Conservation (phyloP, 2,329 filamentous ascomycete genomes). For the Sporothrix schenckii region DNA sequence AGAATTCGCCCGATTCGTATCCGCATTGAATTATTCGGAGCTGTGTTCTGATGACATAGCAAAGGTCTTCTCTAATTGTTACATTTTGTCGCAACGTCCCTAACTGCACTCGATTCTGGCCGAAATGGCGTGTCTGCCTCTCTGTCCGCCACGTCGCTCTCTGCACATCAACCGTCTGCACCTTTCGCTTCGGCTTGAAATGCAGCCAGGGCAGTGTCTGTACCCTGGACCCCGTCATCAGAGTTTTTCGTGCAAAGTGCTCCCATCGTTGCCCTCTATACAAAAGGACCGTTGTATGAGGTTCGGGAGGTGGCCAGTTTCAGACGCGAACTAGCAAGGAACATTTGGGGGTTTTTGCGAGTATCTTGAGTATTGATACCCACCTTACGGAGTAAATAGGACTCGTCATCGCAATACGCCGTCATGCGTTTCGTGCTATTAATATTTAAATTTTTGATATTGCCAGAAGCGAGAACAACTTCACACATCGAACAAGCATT, state of each 20-base stretch:
- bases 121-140: too few species aligned
- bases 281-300: constrained; percentile 11
- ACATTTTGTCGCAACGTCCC: too few species aligned
- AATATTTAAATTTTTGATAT: too few species aligned
- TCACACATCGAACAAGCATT: too few species aligned
- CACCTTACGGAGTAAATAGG: background rate
- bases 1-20: constrained; percentile 8
- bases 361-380: background rate
- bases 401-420: background rate
- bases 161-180: too few species aligned
- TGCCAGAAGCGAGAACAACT: background rate
- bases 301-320: background rate
- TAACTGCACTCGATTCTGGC: too few species aligned
- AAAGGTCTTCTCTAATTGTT: background rate
- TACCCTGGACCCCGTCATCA: background rate
- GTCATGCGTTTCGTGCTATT: background rate
- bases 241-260: too few species aligned
- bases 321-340: constrained; percentile 20
- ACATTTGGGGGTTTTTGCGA: background rate
- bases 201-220: background rate
- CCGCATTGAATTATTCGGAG: background rate
- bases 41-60: background rate
- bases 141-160: constrained; percentile 12
- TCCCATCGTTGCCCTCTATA: too few species aligned
- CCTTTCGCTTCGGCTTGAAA: too few species aligned